Evolutionary conservation across 805 yeast species (phyloP).

Genomic region (Hanseniaspora lachancei): DNA sequence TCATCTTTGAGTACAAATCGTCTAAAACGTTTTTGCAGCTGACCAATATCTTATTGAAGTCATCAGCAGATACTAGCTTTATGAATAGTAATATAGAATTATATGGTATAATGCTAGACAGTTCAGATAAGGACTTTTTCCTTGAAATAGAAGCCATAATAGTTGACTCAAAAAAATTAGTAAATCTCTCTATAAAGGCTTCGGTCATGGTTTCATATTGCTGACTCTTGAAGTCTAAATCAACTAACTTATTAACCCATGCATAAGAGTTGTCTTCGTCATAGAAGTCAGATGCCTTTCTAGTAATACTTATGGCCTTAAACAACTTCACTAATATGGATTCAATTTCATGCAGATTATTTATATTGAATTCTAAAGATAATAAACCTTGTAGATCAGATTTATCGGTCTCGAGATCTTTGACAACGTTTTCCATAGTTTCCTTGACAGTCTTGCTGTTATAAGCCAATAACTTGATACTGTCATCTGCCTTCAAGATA

Average conservation of each 20-base stretch:
- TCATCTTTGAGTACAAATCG: slow-evolving; percentile 18
- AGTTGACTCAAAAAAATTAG: slow-evolving; percentile 28
- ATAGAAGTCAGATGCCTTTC: neutral
- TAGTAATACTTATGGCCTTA: slow-evolving; percentile 50
- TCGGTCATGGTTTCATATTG: slow-evolving; percentile 45
- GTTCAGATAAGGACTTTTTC: slow-evolving; percentile 23
- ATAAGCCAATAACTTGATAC: slow-evolving; percentile 68
- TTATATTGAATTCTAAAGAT: slow-evolving; percentile 36
- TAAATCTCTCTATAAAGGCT: slow-evolving; percentile 38
- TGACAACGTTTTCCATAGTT: slow-evolving; percentile 54
- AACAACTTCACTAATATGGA: slow-evolving; percentile 40
- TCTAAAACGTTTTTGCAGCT: slow-evolving; percentile 28
- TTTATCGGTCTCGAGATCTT: slow-evolving; percentile 55
- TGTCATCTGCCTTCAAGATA: slow-evolving; percentile 64
- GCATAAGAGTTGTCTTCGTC: slow-evolving; percentile 30
- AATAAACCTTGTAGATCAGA: slow-evolving; percentile 38
- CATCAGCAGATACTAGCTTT: slow-evolving; percentile 40
- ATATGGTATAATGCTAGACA: slow-evolving; percentile 33
- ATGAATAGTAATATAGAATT: slow-evolving; percentile 44
- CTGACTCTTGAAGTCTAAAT: slow-evolving; percentile 54
- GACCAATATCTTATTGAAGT: slow-evolving; percentile 33
- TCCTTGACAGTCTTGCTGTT: slow-evolving; percentile 65
- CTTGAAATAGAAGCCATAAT: slow-evolving; percentile 31
- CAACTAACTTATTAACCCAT: slow-evolving; percentile 29
- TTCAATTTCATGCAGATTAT: slow-evolving; percentile 41